Evolutionary conservation across 2,329 filamentous ascomycete genomes (phyloP).

Genomic region (Aspergillus sp.): DNA sequence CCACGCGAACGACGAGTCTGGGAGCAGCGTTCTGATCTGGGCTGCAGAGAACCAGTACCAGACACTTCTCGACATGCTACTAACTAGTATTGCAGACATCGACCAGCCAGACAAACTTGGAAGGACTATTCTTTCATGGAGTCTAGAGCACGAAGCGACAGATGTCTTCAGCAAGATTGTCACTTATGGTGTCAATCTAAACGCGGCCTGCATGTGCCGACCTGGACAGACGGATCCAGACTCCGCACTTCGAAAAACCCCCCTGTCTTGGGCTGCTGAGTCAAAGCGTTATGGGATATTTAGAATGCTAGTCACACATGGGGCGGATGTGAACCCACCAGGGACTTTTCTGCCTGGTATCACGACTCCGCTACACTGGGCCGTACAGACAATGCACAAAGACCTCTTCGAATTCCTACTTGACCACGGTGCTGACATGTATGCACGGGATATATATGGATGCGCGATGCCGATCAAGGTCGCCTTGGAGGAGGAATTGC

Average conservation of each 20-base stretch:
- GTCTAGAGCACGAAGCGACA: neutral
- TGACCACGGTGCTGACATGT: neutral
- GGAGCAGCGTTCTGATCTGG: neutral
- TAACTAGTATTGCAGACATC: neutral
- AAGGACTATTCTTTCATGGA: neutral
- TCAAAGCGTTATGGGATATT: neutral
- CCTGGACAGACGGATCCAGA: neutral
- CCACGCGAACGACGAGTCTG: neutral
- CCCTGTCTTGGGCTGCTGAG: neutral
- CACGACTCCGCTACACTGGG: neutral
- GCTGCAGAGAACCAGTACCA: neutral
- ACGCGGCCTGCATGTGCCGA: neutral
- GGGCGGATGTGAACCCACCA: neutral
- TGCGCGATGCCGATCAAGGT: neutral
- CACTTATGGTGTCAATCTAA: neutral
- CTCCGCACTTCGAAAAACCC: neutral
- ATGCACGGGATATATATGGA: neutral
- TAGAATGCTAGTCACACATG: neutral
- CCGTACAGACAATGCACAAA: neutral
- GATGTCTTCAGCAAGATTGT: neutral
- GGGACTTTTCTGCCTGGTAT: neutral
- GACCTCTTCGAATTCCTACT: neutral
- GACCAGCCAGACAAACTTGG: neutral
- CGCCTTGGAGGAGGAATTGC: neutral
- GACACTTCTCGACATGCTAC: neutral